Evolutionary conservation across 495 filamentous ascomycete genomes (phyloP).

Genomic region (Hyaloscypha hepaticicola): DNA sequence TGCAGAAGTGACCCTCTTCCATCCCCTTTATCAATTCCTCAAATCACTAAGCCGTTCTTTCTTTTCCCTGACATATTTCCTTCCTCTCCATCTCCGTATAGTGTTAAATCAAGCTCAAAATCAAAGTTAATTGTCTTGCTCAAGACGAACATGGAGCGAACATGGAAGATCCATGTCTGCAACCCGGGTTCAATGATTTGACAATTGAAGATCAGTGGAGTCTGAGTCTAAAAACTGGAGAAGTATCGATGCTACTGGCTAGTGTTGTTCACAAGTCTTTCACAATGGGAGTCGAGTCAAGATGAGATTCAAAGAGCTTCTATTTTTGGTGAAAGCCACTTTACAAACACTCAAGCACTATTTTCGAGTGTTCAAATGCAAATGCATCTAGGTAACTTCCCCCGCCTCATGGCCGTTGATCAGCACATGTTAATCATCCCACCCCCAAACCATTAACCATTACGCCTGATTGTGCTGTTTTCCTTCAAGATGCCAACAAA

Average conservation of each 20-base stretch:
- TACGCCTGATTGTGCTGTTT: constrained; percentile 12
- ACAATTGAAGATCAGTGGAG: too few species aligned
- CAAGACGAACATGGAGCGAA: too few species aligned
- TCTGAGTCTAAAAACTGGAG: too few species aligned
- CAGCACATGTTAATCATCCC: constrained; percentile 18
- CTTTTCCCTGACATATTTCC: too few species aligned
- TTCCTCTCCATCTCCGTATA: too few species aligned
- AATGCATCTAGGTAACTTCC: constrained; percentile 6
- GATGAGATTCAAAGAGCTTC: constrained; percentile 18
- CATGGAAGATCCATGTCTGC: too few species aligned
- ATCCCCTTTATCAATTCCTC: not conserved
- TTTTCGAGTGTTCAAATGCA: constrained; percentile 15
- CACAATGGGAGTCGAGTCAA: too few species aligned
- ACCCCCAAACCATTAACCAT: constrained; percentile 5
- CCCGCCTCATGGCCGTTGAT: constrained; percentile 26
- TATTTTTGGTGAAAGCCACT: constrained; percentile 19
- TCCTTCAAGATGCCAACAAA: not conserved
- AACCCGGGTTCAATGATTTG: too few species aligned
- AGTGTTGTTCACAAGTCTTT: too few species aligned
- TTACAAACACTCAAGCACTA: constrained; percentile 16
- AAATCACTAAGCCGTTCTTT: not conserved
- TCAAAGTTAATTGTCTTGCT: too few species aligned
- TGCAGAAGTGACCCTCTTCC: not conserved
- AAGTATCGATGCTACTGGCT: too few species aligned
- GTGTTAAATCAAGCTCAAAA: constrained; percentile 3